Conservation (phyloP, 73 alveolate species). For the Durusdinium trenchii region DNA sequence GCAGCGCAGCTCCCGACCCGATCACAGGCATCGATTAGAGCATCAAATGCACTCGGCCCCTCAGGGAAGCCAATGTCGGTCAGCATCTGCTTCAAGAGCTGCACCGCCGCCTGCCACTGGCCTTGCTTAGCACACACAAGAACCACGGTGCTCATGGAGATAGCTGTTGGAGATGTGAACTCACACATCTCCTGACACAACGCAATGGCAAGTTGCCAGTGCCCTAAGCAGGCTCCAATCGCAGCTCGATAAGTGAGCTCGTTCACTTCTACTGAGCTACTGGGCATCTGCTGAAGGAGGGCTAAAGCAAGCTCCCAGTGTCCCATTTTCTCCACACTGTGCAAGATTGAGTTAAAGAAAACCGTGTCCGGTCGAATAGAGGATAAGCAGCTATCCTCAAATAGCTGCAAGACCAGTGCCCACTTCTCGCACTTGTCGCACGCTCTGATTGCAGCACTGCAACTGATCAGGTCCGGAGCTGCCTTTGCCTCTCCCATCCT, state of each 20-base stretch:
- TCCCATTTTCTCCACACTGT: conserved; percentile 1
- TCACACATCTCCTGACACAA: conserved; percentile 33
- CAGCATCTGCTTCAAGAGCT: conserved; percentile 56
- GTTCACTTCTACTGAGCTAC: background rate
- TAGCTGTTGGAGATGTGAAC: conserved; percentile 4
- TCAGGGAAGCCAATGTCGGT: conserved; percentile 48
- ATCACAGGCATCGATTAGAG: conserved; percentile 48
- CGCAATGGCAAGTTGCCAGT: conserved; percentile 63
- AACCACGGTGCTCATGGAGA: conserved; percentile 4
- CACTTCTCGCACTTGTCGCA: conserved; percentile 87
- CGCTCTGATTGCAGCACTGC: conserved; percentile 57
- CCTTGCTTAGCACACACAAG: conserved; percentile 66
- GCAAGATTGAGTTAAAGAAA: conserved; percentile 58
- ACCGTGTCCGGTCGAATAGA: conserved; percentile 49
- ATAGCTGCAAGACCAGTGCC: conserved; percentile 16
- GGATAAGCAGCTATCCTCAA: background rate
- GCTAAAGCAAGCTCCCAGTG: conserved; percentile 40
- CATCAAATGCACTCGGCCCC: conserved; percentile 74
- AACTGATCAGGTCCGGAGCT: conserved; percentile 31
- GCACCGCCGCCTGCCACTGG: conserved; percentile 27
- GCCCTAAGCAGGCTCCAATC: conserved; percentile 68
- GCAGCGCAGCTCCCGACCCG: background rate
- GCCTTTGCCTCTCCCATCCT: background rate
- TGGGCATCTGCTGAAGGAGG: conserved; percentile 29
- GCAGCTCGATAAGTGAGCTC: conserved; percentile 63